Conservation (phyloP, 1,284 basidiomycete species). For the Ustilago curta region DNA sequence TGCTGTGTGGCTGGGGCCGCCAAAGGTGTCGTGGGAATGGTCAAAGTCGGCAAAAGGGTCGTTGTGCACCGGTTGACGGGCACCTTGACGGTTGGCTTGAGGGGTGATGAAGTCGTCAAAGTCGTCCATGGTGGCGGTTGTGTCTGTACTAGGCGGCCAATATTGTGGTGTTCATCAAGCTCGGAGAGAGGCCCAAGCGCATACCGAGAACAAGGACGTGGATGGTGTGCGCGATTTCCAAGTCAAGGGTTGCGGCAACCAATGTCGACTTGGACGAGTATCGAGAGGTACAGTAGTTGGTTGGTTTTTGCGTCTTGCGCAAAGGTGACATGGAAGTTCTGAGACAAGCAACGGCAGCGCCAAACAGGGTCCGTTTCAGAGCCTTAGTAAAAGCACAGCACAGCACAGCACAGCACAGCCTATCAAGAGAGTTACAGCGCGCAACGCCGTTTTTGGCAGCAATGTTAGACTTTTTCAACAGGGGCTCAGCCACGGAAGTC, state of each 20-base stretch:
- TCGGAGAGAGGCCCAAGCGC: conserved; percentile 8
- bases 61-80: conserved; percentile 11
- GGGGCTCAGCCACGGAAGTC: conserved; percentile 10
- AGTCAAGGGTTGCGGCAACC: not conserved
- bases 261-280: no score
- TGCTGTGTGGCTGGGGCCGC: conserved; percentile 4
- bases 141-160: not conserved
- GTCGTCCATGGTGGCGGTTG: conserved; percentile 50
- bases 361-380: conserved; percentile 18
- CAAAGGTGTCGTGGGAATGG: conserved; percentile 39
- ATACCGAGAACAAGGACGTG: not conserved
- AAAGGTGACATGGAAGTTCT: conserved; percentile 7
- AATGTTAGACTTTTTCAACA: conserved; percentile 3
- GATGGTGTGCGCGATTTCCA: no score
- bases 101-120: conserved; percentile 61
- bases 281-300: not conserved
- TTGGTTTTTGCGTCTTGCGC: not conserved
- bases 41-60: conserved; percentile 40
- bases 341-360: conserved; percentile 1
- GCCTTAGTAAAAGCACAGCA: no score
- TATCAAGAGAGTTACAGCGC: no score
- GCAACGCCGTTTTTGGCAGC: not conserved
- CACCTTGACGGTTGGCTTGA: conserved; percentile 6
- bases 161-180: not conserved
- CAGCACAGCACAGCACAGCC: conserved; percentile 14